Evolutionary conservation across 768 basidiomycete species (phyloP).

Genomic region (Mycena epipterygia): DNA sequence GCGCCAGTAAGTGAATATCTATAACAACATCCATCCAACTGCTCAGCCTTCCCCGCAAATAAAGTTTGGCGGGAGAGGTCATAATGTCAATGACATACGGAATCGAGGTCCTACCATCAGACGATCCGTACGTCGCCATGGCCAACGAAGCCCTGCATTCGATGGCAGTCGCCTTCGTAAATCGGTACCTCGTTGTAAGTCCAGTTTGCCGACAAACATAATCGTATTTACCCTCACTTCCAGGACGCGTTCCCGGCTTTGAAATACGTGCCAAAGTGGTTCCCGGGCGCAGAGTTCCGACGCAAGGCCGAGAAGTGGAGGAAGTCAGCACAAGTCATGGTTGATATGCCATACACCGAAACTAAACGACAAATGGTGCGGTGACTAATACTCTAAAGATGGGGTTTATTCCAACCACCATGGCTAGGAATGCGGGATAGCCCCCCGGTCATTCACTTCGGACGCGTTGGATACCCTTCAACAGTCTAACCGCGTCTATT

Average conservation of each 20-base stretch:
- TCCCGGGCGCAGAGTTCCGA: background rate
- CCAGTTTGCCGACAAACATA: too few species aligned
- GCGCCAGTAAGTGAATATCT: background rate
- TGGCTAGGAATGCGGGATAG: too few species aligned
- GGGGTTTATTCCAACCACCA: too few species aligned
- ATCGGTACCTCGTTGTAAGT: background rate
- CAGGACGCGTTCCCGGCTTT: background rate
- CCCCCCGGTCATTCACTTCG: too few species aligned
- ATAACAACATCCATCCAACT: background rate
- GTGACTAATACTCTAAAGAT: too few species aligned
- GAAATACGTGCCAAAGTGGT: background rate
- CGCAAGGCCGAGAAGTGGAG: too few species aligned
- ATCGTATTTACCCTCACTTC: too few species aligned
- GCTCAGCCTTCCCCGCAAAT: background rate
- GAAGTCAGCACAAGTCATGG: background rate
- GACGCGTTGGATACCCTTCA: too few species aligned
- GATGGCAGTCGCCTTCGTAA: background rate
- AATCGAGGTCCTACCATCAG: conserved; percentile 34
- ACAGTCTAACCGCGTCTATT: too few species aligned
- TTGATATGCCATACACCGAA: background rate
- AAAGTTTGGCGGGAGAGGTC: conserved; percentile 15
- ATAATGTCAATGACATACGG: conserved; percentile 42
- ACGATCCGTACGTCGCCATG: conserved; percentile 40
- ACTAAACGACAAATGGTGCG: conserved; percentile 36
- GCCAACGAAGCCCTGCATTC: background rate